phyloP scores from a whole-genome alignment of 2,329 filamentous ascomycete species.

The Aspergillus aculeatinus region DNA sequence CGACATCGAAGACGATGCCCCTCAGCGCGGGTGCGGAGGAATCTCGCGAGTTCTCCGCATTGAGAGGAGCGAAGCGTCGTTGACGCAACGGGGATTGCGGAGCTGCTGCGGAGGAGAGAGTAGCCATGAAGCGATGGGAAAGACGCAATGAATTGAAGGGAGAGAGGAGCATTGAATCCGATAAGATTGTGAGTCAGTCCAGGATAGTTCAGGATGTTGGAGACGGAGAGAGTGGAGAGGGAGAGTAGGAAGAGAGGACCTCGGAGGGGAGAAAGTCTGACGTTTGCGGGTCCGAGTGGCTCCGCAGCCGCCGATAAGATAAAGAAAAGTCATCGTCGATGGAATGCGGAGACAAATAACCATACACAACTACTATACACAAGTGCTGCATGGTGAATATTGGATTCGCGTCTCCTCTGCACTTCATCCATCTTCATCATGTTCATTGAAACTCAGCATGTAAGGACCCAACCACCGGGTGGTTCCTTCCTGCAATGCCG shows the following conservation, averaged over 20 bases:
- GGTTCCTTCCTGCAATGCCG: neutral
- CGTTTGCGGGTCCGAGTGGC: neutral
- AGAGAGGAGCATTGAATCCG: neutral
- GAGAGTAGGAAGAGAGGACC: neutral
- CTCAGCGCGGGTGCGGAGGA: conserved; percentile 47
- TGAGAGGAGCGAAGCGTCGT: conserved; percentile 53
- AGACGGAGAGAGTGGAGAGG: neutral
- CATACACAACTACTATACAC: too few relatives aligned
- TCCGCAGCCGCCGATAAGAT: conserved; percentile 2
- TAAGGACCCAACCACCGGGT: neutral
- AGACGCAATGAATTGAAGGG: neutral
- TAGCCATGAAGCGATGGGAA: conserved; percentile 21
- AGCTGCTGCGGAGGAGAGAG: conserved; percentile 5
- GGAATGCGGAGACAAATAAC: neutral
- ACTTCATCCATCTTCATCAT: too few relatives aligned
- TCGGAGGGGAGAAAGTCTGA: neutral
- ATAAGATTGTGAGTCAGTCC: neutral
- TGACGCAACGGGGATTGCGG: conserved; percentile 26
- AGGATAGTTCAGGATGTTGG: neutral
- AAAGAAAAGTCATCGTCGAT: neutral
- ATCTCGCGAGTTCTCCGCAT: conserved; percentile 29
- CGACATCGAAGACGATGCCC: conserved; percentile 83
- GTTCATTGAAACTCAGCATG: neutral
- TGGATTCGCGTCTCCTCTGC: too few relatives aligned
- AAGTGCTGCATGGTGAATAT: too few relatives aligned